A percentile compares a stretch with the other conserved stretches of the same genome.
Conservation (phyloP, 768 basidiomycete genomes). For the Leccinum aurantiacum region DNA sequence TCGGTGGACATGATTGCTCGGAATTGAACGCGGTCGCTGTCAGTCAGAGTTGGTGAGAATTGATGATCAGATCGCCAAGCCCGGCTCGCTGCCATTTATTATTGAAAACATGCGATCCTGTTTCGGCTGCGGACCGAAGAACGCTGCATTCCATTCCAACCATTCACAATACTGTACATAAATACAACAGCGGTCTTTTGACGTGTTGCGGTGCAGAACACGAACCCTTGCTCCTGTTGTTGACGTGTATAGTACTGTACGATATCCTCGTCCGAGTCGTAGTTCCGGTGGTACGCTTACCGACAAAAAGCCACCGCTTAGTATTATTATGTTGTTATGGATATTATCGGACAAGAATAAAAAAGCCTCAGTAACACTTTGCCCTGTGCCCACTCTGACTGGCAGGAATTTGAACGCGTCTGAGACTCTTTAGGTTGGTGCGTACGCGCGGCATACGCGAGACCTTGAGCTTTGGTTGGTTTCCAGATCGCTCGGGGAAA, state of each 20-base stretch:
- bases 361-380: no score
- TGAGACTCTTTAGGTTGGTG: no score
- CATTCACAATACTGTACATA: not conserved
- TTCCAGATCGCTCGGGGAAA: no score
- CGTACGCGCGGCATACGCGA: no score
- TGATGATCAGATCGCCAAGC: constrained; percentile 6
- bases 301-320: not conserved
- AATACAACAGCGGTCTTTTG: no score
- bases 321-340: not conserved
- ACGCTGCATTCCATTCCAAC: not conserved
- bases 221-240: not conserved
- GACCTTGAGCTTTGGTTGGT: no score
- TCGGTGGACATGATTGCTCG: constrained; percentile 29
- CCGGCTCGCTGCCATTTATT: constrained; percentile 1
- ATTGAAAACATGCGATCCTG: constrained; percentile 16
- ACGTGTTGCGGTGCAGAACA: not conserved
- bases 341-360: not conserved
- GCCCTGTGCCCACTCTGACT: not conserved
- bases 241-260: not conserved
- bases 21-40: not conserved
- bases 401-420: no score
- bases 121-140: not conserved
- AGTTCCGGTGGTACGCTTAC: not conserved
- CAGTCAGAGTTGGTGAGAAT: constrained; percentile 2
- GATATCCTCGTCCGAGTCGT: no score